Evolutionary conservation across 331 rosid species (phyloP).

Genomic region (Malus hybrid): DNA sequence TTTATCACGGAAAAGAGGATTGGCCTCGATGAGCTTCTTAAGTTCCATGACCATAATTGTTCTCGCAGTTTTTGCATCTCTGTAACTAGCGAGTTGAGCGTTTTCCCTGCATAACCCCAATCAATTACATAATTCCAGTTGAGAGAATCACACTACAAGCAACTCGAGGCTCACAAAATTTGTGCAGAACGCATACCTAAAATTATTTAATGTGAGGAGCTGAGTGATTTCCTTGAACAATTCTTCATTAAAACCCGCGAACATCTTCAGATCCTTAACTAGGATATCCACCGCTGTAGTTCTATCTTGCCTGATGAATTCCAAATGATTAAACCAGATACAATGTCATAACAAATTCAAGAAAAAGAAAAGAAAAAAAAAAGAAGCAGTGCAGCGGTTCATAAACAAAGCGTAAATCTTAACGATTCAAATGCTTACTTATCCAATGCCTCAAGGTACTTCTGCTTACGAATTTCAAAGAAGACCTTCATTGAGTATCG

Average conservation of each 20-base stretch:
- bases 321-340: neutral
- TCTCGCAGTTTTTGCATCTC: constrained; percentile 73
- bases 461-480: constrained; percentile 92
- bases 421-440: constrained; percentile 43
- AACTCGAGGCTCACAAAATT: neutral
- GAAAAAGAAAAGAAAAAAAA: neutral
- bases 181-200: constrained; percentile 42
- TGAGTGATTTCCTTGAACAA: constrained; percentile 88
- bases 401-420: neutral
- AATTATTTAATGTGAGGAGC: constrained; percentile 80
- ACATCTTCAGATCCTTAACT: constrained; percentile 83
- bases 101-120: constrained; percentile 50
- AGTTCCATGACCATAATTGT: constrained; percentile 81
- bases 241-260: constrained; percentile 65
- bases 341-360: constrained; percentile 5
- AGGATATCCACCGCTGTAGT: constrained; percentile 80
- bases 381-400: neutral
- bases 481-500: constrained; percentile 87
- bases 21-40: constrained; percentile 82
- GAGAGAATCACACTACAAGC: neutral
- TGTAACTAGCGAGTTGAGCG: constrained; percentile 65
- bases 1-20: constrained; percentile 74
- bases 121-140: neutral
- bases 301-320: constrained; percentile 55
- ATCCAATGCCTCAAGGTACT: constrained; percentile 85